phyloP scores from a whole-genome alignment of 495 filamentous ascomycete species.

The Niebla homalea region DNA sequence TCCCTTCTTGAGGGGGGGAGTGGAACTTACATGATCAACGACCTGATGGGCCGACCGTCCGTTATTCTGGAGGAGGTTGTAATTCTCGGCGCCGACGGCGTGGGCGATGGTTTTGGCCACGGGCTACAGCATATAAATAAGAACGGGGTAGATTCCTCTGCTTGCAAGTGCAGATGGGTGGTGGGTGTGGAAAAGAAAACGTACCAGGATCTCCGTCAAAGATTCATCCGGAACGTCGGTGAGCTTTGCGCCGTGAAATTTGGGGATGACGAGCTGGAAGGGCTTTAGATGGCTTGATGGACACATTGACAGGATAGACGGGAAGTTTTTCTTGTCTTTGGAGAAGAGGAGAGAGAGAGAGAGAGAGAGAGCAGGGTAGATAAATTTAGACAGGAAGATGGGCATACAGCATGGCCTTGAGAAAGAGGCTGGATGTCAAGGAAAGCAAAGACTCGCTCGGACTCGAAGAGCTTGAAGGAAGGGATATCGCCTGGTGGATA shows the following conservation, averaged over 20 bases:
- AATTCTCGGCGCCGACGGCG: slow-evolving; percentile 65
- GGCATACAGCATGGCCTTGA: slow-evolving; percentile 63
- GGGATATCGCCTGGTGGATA: slow-evolving; percentile 71
- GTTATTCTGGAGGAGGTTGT: slow-evolving; percentile 96
- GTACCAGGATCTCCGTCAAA: slow-evolving; percentile 68
- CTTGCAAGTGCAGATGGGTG: too few relatives aligned
- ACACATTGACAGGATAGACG: background rate
- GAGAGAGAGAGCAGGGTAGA: background rate
- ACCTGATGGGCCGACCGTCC: slow-evolving; percentile 84
- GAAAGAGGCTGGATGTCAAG: slow-evolving; percentile 88
- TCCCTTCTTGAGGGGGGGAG: background rate
- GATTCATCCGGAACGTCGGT: slow-evolving; percentile 87
- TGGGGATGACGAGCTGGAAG: slow-evolving; percentile 83
- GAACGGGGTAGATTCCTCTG: too few relatives aligned
- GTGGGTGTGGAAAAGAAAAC: slow-evolving; percentile 12
- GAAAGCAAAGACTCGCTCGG: slow-evolving; percentile 86
- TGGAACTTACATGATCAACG: slow-evolving; percentile 68
- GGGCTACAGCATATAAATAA: slow-evolving; percentile 35
- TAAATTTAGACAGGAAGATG: too few relatives aligned
- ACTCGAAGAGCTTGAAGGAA: slow-evolving; percentile 88
- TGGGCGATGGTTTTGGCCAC: slow-evolving; percentile 74
- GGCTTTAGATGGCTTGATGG: background rate
- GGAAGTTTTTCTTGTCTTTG: background rate
- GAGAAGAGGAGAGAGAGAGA: too few relatives aligned
- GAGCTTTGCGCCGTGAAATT: slow-evolving; percentile 85